These are phyloP conservation scores for Hypoxylon trugodes DNA, from an alignment of 495 filamentous ascomycete species.

Conservation along the genomic window DNA sequence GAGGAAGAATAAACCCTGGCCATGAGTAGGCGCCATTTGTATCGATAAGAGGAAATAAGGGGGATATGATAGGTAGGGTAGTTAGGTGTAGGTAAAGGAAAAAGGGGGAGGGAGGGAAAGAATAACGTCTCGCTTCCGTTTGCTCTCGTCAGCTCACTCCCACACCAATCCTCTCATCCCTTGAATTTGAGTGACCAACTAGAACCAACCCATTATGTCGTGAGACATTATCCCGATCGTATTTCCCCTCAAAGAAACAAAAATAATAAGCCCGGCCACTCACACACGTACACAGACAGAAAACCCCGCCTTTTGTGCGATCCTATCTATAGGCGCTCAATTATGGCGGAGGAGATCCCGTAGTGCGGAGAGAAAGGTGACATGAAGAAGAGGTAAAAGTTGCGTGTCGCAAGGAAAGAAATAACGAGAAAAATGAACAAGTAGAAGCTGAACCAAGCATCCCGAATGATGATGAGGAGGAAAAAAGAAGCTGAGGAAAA, in stretches of 20 bases:
- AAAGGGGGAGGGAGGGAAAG: neutral
- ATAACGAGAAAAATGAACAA: constrained; percentile 10
- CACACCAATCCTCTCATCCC: constrained; percentile 7
- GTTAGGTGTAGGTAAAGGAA: too few species aligned
- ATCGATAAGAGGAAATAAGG: constrained; percentile 1
- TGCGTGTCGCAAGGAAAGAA: constrained; percentile 9
- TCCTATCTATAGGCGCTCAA: constrained; percentile 7
- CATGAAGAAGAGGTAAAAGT: constrained; percentile 28
- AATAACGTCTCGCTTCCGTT: constrained; percentile 16
- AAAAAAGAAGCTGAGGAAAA: too few species aligned
- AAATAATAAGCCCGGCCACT: constrained; percentile 18
- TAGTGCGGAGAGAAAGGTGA: constrained; percentile 4
- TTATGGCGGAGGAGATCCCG: neutral
- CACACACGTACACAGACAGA: too few species aligned
- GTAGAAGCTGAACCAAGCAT: constrained; percentile 24
- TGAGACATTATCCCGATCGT: constrained; percentile 41
- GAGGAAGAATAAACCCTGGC: constrained; percentile 15
- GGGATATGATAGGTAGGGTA: too few species aligned
- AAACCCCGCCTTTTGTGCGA: constrained; percentile 27
- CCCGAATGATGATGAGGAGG: too few species aligned
- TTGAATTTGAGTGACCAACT: constrained; percentile 12
- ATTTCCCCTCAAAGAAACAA: constrained; percentile 35
- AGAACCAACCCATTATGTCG: constrained; percentile 35
- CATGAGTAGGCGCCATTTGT: constrained; percentile 16
- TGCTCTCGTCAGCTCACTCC: constrained; percentile 35